Evolutionary conservation across 2,329 filamentous ascomycete species (phyloP), one percentile per base, ranked within the genome.

Genomic region (Biscogniauxia sp.): DNA sequence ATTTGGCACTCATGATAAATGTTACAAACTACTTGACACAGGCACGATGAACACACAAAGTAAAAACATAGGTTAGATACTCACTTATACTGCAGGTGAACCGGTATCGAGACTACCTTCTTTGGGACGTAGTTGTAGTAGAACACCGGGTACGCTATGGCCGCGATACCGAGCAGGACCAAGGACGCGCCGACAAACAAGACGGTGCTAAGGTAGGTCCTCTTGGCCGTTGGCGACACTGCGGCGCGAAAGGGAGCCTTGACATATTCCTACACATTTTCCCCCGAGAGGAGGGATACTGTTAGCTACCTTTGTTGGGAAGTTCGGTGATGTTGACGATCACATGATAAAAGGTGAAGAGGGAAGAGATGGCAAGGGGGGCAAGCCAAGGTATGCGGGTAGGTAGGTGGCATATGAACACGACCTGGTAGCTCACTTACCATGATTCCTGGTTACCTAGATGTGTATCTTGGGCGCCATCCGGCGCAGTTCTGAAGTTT

Each of bases 31-130:
- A n/a, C n/a, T n/a, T n/a, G n/a, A n/a, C n/a, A n/a, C n/a, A n/a
- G n/a, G n/a, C n/a, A n/a, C n/a, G n/a, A n/a, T n/a, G n/a, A n/a
- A n/a, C n/a, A n/a, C n/a, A n/a, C 6, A 51, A 52, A 3, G 15
- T 41, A 58, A n/a, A 45, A 32, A 20, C 11, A 26, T 15, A 28
- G 28, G n/a, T n/a, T 20, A 53, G 54, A 26, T 32, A 74, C 78
- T 63, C 72, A 85, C 83, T 84, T 82, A 73, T 87, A 87, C 71
- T 87, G 84, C 7, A 87, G 72, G 67, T 86, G 79, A 5, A 87
- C 71, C 17, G 84, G 83, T 50, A 79, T 71, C 0, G 78, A 78
- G 19, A 82, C 78, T 53, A 84, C 75, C 67, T 83, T 80, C 63
- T 85, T 79, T 0, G 84, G 84, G 1, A 87, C 75, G 64, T 84